A percentile compares a stretch with the other conserved stretches of the same genome.
phyloP scores from a whole-genome alignment of 768 basidiomycete genomes.

The Macrolepiota albuminosa region DNA sequence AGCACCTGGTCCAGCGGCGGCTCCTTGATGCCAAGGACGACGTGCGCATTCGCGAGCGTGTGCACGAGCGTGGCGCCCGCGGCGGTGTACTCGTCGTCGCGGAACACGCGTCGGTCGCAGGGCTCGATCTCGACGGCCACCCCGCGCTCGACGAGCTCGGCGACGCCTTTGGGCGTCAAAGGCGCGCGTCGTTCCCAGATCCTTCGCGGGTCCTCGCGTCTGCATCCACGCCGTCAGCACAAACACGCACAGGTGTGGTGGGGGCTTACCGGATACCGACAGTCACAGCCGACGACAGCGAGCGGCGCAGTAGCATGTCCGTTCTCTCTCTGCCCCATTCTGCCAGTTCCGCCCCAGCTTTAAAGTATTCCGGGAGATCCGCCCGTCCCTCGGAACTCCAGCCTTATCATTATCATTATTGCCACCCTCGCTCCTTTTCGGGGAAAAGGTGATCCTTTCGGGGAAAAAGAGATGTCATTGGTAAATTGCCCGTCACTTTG shows the following conservation, averaged over 20 bases:
- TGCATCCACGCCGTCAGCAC: too few relatives aligned
- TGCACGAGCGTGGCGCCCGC: constrained; percentile 69
- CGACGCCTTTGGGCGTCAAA: background rate
- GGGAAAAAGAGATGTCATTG: too few relatives aligned
- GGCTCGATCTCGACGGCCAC: background rate
- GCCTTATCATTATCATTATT: too few relatives aligned
- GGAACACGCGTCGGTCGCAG: constrained; percentile 55
- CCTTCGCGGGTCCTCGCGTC: background rate
- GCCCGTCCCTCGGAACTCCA: too few relatives aligned
- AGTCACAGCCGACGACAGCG: background rate
- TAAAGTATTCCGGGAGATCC: background rate
- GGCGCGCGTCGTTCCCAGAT: background rate
- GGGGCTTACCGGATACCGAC: background rate
- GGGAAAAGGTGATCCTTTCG: too few relatives aligned
- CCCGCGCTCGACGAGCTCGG: background rate
- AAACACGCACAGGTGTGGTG: too few relatives aligned
- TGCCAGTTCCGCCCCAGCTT: background rate
- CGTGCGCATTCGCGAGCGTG: constrained; percentile 44
- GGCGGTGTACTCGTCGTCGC: constrained; percentile 46
- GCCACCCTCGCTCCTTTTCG: too few relatives aligned
- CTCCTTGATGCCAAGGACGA: constrained; percentile 89
- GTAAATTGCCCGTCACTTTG: too few relatives aligned
- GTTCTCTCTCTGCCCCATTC: too few relatives aligned
- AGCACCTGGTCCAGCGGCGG: constrained; percentile 50
- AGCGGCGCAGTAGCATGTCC: background rate